These are phyloP conservation scores for Fusarium pininemorale DNA, from an alignment of 2,329 filamentous ascomycete species.

Conservation along the genomic window DNA sequence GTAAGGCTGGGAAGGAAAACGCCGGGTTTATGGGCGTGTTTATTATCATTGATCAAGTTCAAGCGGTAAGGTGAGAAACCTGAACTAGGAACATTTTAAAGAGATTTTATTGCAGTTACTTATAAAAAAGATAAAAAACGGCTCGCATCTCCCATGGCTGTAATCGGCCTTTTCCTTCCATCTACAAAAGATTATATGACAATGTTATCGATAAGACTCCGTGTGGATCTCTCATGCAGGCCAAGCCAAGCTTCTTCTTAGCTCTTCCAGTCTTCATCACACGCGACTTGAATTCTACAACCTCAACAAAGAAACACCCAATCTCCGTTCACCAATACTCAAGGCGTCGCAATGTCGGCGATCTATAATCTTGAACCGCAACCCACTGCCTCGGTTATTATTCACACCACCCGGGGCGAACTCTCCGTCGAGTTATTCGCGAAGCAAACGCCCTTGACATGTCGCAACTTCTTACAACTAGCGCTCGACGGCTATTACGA, in stretches of 20 bases:
- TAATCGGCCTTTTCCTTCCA: neutral
- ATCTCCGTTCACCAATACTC: neutral
- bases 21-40: neutral
- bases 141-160: neutral
- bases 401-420: slow-evolving; percentile 90
- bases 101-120: neutral
- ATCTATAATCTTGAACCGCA: slow-evolving; percentile 96
- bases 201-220: slow-evolving; percentile 23
- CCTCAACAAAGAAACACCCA: neutral
- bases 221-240: slow-evolving; percentile 9
- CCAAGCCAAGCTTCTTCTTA: slow-evolving; percentile 24
- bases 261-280: slow-evolving; percentile 1
- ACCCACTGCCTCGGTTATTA: slow-evolving; percentile 88
- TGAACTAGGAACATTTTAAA: neutral
- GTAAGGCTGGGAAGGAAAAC: neutral
- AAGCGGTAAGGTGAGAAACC: too few species aligned
- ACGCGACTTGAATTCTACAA: slow-evolving; percentile 11
- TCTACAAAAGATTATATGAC: neutral
- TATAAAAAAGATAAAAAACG: neutral
- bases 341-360: slow-evolving; percentile 72
- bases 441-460: slow-evolving; percentile 89
- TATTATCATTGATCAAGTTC: neutral
- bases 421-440: slow-evolving; percentile 93
- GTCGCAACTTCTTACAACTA: slow-evolving; percentile 94
- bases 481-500: slow-evolving; percentile 96